phyloP scores from a whole-genome alignment of 305 asterid species.

The Fraxinus baroniana region DNA sequence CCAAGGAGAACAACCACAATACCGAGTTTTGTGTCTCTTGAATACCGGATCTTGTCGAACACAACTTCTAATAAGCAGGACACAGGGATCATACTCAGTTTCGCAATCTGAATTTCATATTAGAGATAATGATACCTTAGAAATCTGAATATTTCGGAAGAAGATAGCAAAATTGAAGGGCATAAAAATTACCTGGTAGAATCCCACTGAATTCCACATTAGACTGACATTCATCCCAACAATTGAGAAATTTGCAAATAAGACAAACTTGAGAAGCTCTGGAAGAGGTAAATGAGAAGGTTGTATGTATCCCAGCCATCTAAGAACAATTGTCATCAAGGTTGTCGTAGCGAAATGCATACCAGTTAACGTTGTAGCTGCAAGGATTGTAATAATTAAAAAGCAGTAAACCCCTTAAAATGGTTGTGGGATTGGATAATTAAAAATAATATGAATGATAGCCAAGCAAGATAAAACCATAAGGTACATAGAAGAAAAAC shows the following conservation, averaged over 20 bases:
- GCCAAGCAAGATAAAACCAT: neutral
- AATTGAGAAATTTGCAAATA: slow-evolving; percentile 79
- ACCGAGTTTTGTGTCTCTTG: slow-evolving; percentile 82
- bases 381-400: slow-evolving; percentile 30
- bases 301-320: slow-evolving; percentile 87
- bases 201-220: slow-evolving; percentile 93
- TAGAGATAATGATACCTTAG: slow-evolving; percentile 24
- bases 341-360: slow-evolving; percentile 83
- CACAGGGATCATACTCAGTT: slow-evolving; percentile 83
- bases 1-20: slow-evolving; percentile 72
- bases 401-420: slow-evolving; percentile 3
- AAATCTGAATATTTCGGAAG: neutral
- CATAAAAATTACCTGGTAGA: slow-evolving; percentile 59
- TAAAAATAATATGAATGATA: neutral
- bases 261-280: slow-evolving; percentile 69
- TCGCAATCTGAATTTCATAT: slow-evolving; percentile 62
- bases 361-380: slow-evolving; percentile 89
- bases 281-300: slow-evolving; percentile 65
- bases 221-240: slow-evolving; percentile 90
- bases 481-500: neutral
- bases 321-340: slow-evolving; percentile 68
- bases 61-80: slow-evolving; percentile 75
- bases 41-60: slow-evolving; percentile 69
- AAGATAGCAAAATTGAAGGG: slow-evolving; percentile 5
- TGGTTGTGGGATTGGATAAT: neutral